Evolutionary conservation across 768 basidiomycete genomes (phyloP).

Genomic region (Ramaria sp.): DNA sequence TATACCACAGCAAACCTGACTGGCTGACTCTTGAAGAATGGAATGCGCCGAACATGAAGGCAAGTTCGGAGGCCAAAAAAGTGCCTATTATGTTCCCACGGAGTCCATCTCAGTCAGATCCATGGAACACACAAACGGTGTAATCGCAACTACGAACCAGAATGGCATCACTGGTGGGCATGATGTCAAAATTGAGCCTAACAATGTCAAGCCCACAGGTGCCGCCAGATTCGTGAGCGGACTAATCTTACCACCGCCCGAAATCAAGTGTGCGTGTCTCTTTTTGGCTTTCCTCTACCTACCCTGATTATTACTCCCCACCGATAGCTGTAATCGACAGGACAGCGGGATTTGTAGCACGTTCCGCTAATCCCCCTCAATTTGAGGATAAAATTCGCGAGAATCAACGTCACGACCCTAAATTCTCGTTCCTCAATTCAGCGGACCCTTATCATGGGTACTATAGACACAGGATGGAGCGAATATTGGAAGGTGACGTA

Average conservation of each 20-base stretch:
- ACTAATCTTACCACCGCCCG: slow-evolving; percentile 91
- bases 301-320: slow-evolving; percentile 10
- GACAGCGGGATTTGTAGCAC: slow-evolving; percentile 84
- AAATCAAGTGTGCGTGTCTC: slow-evolving; percentile 70
- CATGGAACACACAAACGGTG: not conserved
- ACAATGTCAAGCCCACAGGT: not conserved
- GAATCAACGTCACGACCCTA: slow-evolving; percentile 90
- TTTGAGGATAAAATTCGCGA: slow-evolving; percentile 98
- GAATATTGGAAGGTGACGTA: slow-evolving; percentile 63
- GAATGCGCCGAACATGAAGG: slow-evolving; percentile 85
- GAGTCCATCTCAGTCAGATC: slow-evolving; percentile 23
- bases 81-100: slow-evolving; percentile 18
- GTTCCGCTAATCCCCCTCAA: slow-evolving; percentile 84
- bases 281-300: slow-evolving; percentile 7
- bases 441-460: slow-evolving; percentile 98
- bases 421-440: slow-evolving; percentile 97
- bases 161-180: not conserved
- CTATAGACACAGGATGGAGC: slow-evolving; percentile 86
- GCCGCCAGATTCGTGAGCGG: slow-evolving; percentile 56
- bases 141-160: not conserved
- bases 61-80: slow-evolving; percentile 10
- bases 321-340: slow-evolving; percentile 82
- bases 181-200: not conserved
- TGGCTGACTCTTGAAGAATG: slow-evolving; percentile 52
- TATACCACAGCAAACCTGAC: slow-evolving; percentile 80